Evolutionary conservation across 192 early-diverging fungal genomes (phyloP).

Genomic region (Podochytrium sp.): DNA sequence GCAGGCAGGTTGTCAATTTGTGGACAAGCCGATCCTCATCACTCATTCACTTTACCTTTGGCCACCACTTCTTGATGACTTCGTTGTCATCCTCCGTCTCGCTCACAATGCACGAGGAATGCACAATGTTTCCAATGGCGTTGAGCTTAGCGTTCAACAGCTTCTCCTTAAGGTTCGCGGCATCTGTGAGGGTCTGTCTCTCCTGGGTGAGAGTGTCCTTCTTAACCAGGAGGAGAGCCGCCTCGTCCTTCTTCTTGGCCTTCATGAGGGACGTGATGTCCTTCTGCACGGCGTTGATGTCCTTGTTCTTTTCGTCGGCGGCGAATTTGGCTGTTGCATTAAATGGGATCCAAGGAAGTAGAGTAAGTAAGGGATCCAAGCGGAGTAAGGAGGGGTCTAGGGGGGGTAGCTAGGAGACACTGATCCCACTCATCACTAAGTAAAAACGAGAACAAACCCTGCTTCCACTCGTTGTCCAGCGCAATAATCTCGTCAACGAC

Average conservation of each 20-base stretch:
- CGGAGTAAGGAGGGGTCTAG: neutral
- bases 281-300: conserved; percentile 91
- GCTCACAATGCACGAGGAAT: conserved; percentile 85
- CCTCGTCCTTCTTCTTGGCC: conserved; percentile 80
- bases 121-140: conserved; percentile 92
- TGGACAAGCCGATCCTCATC: neutral
- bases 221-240: conserved; percentile 68
- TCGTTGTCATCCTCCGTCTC: conserved; percentile 75
- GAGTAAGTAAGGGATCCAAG: neutral
- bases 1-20: neutral
- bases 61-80: conserved; percentile 57
- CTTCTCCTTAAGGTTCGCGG: conserved; percentile 71
- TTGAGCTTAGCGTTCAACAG: conserved; percentile 65
- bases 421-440: neutral
- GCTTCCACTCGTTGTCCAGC: conserved; percentile 88
- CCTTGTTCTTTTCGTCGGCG: conserved; percentile 87
- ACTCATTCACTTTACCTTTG: conserved; percentile 35
- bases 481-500: conserved; percentile 90
- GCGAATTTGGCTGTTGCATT: conserved; percentile 71
- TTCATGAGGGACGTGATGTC: conserved; percentile 88
- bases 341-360: neutral
- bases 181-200: conserved; percentile 61
- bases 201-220: conserved; percentile 77
- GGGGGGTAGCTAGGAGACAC: neutral
- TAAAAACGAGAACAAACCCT: conserved; percentile 50